Percentiles rank a stretch among this genome's conserved stretches.
Evolutionary conservation across 2,329 filamentous ascomycete genomes (phyloP).

Genomic region (Aspergillus quadricinctus): DNA sequence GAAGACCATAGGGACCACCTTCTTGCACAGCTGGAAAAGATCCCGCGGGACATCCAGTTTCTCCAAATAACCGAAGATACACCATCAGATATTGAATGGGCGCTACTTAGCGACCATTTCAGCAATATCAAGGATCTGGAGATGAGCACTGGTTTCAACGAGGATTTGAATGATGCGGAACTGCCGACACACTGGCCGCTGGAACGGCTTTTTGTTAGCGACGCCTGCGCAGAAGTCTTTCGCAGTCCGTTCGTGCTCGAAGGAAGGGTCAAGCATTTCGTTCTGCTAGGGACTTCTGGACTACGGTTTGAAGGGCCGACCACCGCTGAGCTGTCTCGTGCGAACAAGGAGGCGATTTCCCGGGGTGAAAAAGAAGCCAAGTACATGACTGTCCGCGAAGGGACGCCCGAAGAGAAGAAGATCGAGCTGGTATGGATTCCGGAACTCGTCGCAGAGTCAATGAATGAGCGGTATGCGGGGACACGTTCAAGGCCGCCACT

Average conservation of each 20-base stretch:
- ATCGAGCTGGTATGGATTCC: slow-evolving; percentile 14
- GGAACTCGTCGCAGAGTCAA: slow-evolving; percentile 8
- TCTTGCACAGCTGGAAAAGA: slow-evolving; percentile 13
- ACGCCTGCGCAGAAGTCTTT: slow-evolving; percentile 13
- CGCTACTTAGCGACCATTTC: slow-evolving; percentile 21
- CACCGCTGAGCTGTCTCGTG: slow-evolving; percentile 7
- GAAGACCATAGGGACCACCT: slow-evolving; percentile 7
- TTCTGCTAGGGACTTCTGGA: slow-evolving; percentile 14
- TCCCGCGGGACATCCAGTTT: slow-evolving; percentile 10
- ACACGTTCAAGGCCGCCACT: not conserved
- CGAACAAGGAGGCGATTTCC: slow-evolving; percentile 12
- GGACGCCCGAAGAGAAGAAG: slow-evolving; percentile 6
- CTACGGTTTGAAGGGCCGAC: slow-evolving; percentile 23
- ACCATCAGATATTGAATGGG: slow-evolving; percentile 22
- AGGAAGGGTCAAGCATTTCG: slow-evolving; percentile 17
- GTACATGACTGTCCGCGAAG: slow-evolving; percentile 6
- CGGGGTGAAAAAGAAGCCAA: slow-evolving; percentile 13
- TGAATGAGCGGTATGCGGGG: slow-evolving; percentile 9
- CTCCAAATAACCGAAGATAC: slow-evolving; percentile 18
- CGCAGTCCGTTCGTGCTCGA: slow-evolving; percentile 16
- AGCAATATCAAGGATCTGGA: slow-evolving; percentile 14
- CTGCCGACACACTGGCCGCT: slow-evolving; percentile 24
- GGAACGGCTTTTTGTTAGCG: slow-evolving; percentile 11
- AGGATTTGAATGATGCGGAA: slow-evolving; percentile 19
- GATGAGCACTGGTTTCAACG: slow-evolving; percentile 17